Evolutionary conservation across 2,329 filamentous ascomycete species (phyloP), one percentile per base, ranked within the genome.

Genomic region (Chaetomium sp.): DNA sequence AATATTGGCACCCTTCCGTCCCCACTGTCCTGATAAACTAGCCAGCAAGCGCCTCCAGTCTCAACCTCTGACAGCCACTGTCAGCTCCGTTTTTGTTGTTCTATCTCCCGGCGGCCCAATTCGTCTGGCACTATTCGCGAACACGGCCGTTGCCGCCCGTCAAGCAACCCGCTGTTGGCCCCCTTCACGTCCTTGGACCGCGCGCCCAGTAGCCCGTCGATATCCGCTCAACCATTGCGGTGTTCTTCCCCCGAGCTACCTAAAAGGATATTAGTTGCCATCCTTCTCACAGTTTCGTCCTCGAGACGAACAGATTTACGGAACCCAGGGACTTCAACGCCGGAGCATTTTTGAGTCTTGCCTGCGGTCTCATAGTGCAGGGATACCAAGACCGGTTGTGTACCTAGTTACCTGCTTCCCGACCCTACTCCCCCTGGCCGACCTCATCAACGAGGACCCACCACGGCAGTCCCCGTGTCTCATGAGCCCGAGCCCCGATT

Each of bases 41-140:
- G 27, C 50, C 61, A 45, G 57, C 62, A 64, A 65, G 64, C 67
- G 23, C 51, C 45, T 50, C 54, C 51, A 50, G 62, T 59, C 61
- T 35, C 63, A 56, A 35, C 57, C 67, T 67, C 63, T 62, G 54
- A 68, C 61, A 65, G 53, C 42, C 65, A 60, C 50, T 45, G 51
- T 47, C 57, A 47, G 45, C 64, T 58, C 65, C n/a, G n/a, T 57
- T 67, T 69, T 69, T 69, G 67, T 68, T 63, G 35, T n/a, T 49
- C 51, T 50, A 33, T 58, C 16, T 64, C 29, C 38, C 31, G 13
- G 31, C 57, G 23, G n/a, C 23, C n/a, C 33, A 59, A 13, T 47
- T 55, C 49, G 35, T 35, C 62, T 55, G 57, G 51, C 57, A 50
- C 57, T 57, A 35, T 62, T 38, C 7, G 13, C 42, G 25, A 49